Evolutionary conservation across 2,329 filamentous ascomycete species (phyloP).

Genomic region (Aureobasidium sp.): DNA sequence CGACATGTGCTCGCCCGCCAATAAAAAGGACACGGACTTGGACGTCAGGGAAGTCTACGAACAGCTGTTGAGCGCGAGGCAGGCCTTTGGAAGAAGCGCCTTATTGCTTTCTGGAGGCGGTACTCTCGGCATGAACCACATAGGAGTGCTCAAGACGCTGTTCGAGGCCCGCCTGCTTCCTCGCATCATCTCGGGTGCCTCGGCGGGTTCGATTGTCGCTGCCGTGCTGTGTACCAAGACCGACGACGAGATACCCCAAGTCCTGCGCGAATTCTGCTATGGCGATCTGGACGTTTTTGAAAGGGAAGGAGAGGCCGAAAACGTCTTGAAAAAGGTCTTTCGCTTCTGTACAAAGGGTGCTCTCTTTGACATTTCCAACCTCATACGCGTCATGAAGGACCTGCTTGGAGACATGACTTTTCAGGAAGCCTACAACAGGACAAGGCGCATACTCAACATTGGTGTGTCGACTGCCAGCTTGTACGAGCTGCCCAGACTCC

Average conservation of each 20-base stretch:
- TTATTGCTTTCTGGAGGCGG: conserved; percentile 77
- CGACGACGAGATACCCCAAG: conserved; percentile 66
- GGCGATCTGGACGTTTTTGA: conserved; percentile 80
- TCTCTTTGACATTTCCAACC: conserved; percentile 76
- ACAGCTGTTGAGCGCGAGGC: conserved; percentile 62
- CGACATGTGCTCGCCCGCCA: conserved; percentile 45
- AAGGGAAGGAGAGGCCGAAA: conserved; percentile 51
- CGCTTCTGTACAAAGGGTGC: conserved; percentile 73
- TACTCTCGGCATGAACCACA: conserved; percentile 87
- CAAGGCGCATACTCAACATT: conserved; percentile 84
- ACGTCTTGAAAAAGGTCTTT: conserved; percentile 60
- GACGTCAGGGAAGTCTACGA: conserved; percentile 58
- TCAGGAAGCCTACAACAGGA: conserved; percentile 93
- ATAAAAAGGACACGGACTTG: conserved; percentile 40
- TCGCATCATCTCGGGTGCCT: conserved; percentile 80
- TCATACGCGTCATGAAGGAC: conserved; percentile 72
- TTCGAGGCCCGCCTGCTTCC: conserved; percentile 70
- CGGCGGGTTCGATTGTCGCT: conserved; percentile 79
- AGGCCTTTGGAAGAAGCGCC: conserved; percentile 79
- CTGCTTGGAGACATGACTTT: conserved; percentile 88
- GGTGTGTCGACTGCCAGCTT: conserved; percentile 82
- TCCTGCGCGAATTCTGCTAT: conserved; percentile 65
- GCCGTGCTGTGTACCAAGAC: conserved; percentile 71
- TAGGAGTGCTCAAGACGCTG: conserved; percentile 77
- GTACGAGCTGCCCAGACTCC: conserved; percentile 75